Conservation (phyloP, 306 rosid species). For the Prunus salicina region DNA sequence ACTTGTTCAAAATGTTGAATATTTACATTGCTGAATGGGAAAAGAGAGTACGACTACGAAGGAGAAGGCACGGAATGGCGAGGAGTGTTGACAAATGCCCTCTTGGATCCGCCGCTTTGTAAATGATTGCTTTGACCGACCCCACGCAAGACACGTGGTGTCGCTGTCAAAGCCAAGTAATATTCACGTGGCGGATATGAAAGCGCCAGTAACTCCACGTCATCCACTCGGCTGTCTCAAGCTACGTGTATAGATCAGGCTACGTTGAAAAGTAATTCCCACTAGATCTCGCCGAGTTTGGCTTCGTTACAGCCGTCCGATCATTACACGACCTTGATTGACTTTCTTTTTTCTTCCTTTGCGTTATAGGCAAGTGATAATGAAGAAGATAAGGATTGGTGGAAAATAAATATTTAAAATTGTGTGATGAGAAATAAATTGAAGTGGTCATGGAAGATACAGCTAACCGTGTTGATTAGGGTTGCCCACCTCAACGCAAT, state of each 20-base stretch:
- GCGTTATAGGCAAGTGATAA: neutral
- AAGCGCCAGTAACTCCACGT: constrained; percentile 30
- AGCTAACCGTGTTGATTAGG: constrained; percentile 13
- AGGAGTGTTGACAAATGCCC: neutral
- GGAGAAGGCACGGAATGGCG: neutral
- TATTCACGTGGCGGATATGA: constrained; percentile 35
- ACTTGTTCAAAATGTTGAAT: neutral
- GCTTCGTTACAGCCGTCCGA: neutral
- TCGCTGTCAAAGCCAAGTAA: neutral
- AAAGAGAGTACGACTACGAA: neutral
- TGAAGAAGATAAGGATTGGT: neutral
- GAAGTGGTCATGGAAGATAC: constrained; percentile 21
- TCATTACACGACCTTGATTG: neutral
- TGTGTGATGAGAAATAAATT: neutral
- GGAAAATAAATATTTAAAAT: neutral
- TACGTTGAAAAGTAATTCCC: constrained; percentile 21
- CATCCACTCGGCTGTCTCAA: constrained; percentile 30
- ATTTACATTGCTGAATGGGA: neutral
- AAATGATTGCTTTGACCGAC: constrained; percentile 17
- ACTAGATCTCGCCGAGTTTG: neutral
- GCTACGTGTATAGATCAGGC: constrained; percentile 13
- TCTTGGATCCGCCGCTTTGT: neutral
- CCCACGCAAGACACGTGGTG: constrained; percentile 30
- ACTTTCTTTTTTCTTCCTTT: too few relatives aligned
- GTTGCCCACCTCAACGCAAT: constrained; percentile 8